A percentile compares a stretch with the other conserved stretches of the same genome.
These are phyloP conservation scores for Pleurotus platypus DNA, from an alignment of 768 basidiomycete genomes.

Conservation along the genomic window DNA sequence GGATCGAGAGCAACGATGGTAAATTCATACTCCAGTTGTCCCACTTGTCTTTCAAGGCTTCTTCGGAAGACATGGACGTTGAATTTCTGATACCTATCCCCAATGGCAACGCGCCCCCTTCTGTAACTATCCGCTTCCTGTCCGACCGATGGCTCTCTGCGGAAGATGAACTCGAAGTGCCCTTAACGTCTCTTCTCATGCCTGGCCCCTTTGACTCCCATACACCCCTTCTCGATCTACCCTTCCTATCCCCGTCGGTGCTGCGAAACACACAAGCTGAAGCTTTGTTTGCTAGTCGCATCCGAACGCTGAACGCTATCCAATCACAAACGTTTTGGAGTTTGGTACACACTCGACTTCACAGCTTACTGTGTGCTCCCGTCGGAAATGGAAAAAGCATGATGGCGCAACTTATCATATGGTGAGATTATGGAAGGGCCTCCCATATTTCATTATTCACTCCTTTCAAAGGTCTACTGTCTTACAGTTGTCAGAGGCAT, in stretches of 20 bases:
- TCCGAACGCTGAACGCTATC: constrained; percentile 71
- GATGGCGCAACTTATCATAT: constrained; percentile 64
- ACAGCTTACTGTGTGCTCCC: constrained; percentile 76
- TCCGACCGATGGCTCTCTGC: constrained; percentile 95
- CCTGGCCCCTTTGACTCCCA: constrained; percentile 55
- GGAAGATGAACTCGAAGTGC: constrained; percentile 65
- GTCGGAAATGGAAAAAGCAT: constrained; percentile 79
- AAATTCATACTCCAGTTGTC: constrained; percentile 78
- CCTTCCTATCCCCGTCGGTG: constrained; percentile 61
- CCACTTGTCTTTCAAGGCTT: constrained; percentile 67
- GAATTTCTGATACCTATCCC: constrained; percentile 83
- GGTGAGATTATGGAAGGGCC: constrained; percentile 45
- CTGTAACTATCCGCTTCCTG: constrained; percentile 70
- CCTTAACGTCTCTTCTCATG: constrained; percentile 72
- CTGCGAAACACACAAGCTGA: constrained; percentile 45
- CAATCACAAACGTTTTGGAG: constrained; percentile 92
- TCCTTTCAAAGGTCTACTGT: constrained; percentile 50
- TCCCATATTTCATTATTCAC: constrained; percentile 8
- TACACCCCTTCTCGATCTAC: constrained; percentile 66
- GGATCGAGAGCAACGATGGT: constrained; percentile 89
- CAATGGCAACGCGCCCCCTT: constrained; percentile 52
- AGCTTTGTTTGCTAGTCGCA: constrained; percentile 37
- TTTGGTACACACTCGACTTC: constrained; percentile 58
- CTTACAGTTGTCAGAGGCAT: constrained; percentile 37
- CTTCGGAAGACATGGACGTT: constrained; percentile 53